Conservation (phyloP, 108 stramenopile species). For the Cylindrotheca fusiformis region DNA sequence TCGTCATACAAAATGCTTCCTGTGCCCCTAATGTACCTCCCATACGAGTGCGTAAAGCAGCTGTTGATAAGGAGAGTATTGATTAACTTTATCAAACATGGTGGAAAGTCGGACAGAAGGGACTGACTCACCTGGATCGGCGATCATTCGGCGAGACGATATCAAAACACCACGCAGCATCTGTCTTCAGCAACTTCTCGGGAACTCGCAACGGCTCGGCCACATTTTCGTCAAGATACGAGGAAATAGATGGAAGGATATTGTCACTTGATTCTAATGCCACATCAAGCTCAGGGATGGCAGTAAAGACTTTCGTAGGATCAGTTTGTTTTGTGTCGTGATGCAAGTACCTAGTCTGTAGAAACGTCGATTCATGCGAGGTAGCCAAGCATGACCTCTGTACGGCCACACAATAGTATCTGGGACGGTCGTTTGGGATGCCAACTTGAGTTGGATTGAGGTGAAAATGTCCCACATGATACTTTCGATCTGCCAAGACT, state of each 20-base stretch:
- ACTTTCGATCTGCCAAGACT: conserved; percentile 45
- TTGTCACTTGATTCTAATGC: neutral
- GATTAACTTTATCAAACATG: neutral
- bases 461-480: conserved; percentile 67
- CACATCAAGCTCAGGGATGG: conserved; percentile 24
- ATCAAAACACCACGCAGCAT: conserved; percentile 88
- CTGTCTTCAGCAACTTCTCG: conserved; percentile 39
- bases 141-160: conserved; percentile 46
- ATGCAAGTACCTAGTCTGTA: neutral
- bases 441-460: conserved; percentile 77
- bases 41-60: conserved; percentile 89
- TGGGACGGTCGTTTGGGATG: conserved; percentile 86
- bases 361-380: neutral
- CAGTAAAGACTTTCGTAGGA: conserved; percentile 2
- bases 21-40: conserved; percentile 75
- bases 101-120: no score
- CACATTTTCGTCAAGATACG: conserved; percentile 27
- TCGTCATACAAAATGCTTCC: conserved; percentile 79
- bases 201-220: conserved; percentile 47
- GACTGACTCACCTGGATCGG: conserved; percentile 7
- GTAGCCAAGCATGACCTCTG: neutral
- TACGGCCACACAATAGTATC: conserved; percentile 67
- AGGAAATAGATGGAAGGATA: conserved; percentile 19
- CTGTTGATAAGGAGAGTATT: conserved; percentile 8
- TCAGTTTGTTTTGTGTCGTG: neutral